Evolutionary conservation across 805 yeast genomes (phyloP).

Genomic region (Starmerella cellae): DNA sequence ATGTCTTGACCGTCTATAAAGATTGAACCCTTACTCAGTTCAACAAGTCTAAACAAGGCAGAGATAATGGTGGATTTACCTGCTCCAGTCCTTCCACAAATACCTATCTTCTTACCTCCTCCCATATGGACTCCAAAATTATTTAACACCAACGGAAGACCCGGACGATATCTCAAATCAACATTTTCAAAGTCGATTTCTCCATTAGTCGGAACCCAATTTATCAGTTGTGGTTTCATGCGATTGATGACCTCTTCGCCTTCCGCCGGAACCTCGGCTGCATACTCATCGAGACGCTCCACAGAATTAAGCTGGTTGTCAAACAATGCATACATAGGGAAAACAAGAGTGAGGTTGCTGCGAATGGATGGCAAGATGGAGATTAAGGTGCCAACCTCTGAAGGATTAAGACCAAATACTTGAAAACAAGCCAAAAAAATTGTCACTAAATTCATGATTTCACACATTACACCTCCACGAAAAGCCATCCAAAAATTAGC

Average conservation of each 20-base stretch:
- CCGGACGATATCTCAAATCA: slow-evolving; percentile 48
- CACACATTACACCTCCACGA: slow-evolving; percentile 43
- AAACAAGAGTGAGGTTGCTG: slow-evolving; percentile 42
- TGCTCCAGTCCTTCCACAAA: slow-evolving; percentile 85
- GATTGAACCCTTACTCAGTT: slow-evolving; percentile 40
- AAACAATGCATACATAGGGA: slow-evolving; percentile 50
- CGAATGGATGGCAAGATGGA: slow-evolving; percentile 44
- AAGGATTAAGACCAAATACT: slow-evolving; percentile 44
- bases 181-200: slow-evolving; percentile 43
- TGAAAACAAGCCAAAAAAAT: slow-evolving; percentile 46
- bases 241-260: slow-evolving; percentile 59
- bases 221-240: slow-evolving; percentile 35
- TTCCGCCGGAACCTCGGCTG: slow-evolving; percentile 32
- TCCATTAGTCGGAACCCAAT: slow-evolving; percentile 54
- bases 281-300: slow-evolving; percentile 55
- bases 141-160: slow-evolving; percentile 51
- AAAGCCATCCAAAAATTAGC: slow-evolving; percentile 61
- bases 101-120: slow-evolving; percentile 59
- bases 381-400: slow-evolving; percentile 52
- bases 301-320: slow-evolving; percentile 66
- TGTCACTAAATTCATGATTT: slow-evolving; percentile 38
- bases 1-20: slow-evolving; percentile 57
- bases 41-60: slow-evolving; percentile 54
- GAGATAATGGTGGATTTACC: slow-evolving; percentile 69
- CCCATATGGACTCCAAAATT: slow-evolving; percentile 38